Base-by-base conservation (phyloP, 164 flowering plant species). In the Magnolia changhungtana region DNA sequence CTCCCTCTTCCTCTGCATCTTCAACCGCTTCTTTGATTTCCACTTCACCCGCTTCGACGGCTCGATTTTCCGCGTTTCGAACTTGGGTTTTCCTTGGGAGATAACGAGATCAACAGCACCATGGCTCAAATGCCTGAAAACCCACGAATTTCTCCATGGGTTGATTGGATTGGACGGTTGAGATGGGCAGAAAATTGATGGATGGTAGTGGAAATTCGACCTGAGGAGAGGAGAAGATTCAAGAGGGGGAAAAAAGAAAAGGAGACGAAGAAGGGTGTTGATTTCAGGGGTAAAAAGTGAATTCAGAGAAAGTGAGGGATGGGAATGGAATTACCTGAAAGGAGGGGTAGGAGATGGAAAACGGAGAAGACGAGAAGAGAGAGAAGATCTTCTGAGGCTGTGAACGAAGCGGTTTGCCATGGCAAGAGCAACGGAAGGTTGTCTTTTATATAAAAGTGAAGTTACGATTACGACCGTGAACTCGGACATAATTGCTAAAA, bases 11-110 rank as follows among this genome's bases (percentile, higher is more conserved):
- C 86, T 87, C 85, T 88, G 84, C 89, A 85, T 6, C 86, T 93
- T 93, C 69, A 96, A 77, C 78, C 85, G 81, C 83, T 92, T 95
- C 87, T 94, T 96, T 18, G 87, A 86, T 80, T 64, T 76, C 93
- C 93, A 94, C 69, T 90, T 96, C 63, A 84, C 81, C 82, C 88
- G 92, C 87, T 88, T 88, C 1, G 95, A 94, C 69, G 98, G 89
- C 55, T 93, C 95, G 6, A 80, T 72, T 79, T 90, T 89, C 27
- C 82, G 89, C 0, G 84, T 87, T 76, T 91, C 98, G 67, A 93
- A 92, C 85, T 89, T 95, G 73, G 90, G 89, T 24, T 89, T 89
- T 51, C 98, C 95, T 74, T 87, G 72, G 8, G 92, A 85, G 50
- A 93, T 82, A 24, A 93, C 93, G 4, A 92, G 80, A 75, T 84